phyloP scores from a whole-genome alignment of 768 basidiomycete genomes.

The Pleurotus pulmonarius region DNA sequence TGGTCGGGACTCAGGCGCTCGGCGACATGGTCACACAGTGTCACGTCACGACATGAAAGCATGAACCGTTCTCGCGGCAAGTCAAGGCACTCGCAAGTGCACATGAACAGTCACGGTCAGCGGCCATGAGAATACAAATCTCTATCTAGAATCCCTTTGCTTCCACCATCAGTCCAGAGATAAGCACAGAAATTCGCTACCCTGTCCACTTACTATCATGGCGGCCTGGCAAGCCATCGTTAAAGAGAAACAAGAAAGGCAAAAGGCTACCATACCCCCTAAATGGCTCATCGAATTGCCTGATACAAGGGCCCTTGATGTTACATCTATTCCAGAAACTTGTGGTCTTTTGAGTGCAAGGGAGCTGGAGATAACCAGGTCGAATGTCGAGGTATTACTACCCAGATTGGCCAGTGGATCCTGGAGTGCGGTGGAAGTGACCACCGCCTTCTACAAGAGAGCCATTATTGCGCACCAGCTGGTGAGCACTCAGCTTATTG shows the following conservation, averaged over 20 bases:
- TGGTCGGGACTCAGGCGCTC: neutral
- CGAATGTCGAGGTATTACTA: slow-evolving; percentile 39
- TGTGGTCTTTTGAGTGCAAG: slow-evolving; percentile 47
- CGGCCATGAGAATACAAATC: neutral
- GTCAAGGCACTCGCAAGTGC: neutral
- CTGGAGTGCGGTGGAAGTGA: slow-evolving; percentile 58
- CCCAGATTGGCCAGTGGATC: slow-evolving; percentile 38
- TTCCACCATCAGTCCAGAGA: too few relatives aligned
- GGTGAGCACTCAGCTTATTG: slow-evolving; percentile 22
- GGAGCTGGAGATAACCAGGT: slow-evolving; percentile 62
- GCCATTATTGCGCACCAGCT: slow-evolving; percentile 68
- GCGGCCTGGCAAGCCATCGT: slow-evolving; percentile 22
- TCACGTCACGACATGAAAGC: neutral
- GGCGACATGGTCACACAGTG: slow-evolving; percentile 10
- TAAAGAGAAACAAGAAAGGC: slow-evolving; percentile 38
- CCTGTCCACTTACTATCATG: too few relatives aligned
- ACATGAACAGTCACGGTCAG: neutral
- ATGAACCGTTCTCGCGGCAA: too few relatives aligned
- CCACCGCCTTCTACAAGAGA: slow-evolving; percentile 60
- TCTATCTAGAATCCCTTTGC: too few relatives aligned
- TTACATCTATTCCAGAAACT: slow-evolving; percentile 42
- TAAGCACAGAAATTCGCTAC: too few relatives aligned
- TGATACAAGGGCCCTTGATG: slow-evolving; percentile 38
- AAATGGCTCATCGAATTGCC: slow-evolving; percentile 48
- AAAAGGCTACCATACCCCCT: slow-evolving; percentile 47